Evolutionary conservation across 129 eudicot genomes (phyloP).

Genomic region (Sambucus nigra): DNA sequence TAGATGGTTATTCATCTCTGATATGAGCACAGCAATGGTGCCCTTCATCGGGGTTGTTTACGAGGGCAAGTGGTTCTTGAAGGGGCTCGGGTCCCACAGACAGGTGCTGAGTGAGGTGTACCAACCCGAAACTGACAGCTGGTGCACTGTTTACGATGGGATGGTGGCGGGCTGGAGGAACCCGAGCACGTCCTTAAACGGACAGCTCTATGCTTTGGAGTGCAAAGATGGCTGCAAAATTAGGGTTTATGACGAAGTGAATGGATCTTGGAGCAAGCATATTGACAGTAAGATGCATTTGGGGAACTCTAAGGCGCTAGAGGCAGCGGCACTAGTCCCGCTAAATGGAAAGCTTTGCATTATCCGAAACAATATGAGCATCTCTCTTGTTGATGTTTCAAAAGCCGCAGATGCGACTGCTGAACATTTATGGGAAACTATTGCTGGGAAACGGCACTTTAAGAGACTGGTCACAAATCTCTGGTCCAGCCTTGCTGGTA

Average conservation of each 20-base stretch:
- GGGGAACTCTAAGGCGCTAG: conserved; percentile 75
- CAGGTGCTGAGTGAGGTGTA: conserved; percentile 71
- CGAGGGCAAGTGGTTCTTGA: conserved; percentile 73
- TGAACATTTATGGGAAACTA: conserved; percentile 67
- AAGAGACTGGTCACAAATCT: conserved; percentile 54
- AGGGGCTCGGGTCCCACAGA: conserved; percentile 71
- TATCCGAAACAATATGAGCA: conserved; percentile 71
- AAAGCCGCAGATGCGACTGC: conserved; percentile 34
- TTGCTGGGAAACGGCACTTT: conserved; percentile 66
- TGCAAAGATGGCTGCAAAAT: conserved; percentile 84
- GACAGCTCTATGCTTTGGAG: conserved; percentile 65
- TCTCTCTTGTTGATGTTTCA: conserved; percentile 51
- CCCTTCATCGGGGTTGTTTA: conserved; percentile 76
- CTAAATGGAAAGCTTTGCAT: conserved; percentile 56
- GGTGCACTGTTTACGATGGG: conserved; percentile 65
- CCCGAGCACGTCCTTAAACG: conserved; percentile 62
- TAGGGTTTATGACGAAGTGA: conserved; percentile 57
- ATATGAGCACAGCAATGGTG: conserved; percentile 73
- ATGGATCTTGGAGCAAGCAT: conserved; percentile 70
- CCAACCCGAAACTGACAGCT: conserved; percentile 49
- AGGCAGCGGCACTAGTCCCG: conserved; percentile 74
- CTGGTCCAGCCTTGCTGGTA: conserved; percentile 57
- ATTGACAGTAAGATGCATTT: conserved; percentile 73
- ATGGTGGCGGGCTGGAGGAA: conserved; percentile 87
- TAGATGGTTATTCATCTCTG: conserved; percentile 64